Conservation (phyloP, 169 alveolate species). For the Ichthyophthirius multifiliis region DNA sequence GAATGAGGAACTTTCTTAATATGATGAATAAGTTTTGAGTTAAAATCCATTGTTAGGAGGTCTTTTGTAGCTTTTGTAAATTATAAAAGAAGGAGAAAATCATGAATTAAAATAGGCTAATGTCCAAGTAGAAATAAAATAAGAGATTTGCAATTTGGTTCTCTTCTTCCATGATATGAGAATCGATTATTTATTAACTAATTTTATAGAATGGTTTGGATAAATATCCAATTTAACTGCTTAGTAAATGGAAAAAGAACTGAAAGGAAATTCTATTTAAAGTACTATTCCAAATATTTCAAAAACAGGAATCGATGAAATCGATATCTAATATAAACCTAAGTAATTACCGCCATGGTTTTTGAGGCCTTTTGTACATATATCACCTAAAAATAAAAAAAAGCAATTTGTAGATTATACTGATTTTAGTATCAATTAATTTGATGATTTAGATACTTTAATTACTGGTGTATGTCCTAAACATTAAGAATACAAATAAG, state of each 20-base stretch:
- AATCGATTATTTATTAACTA: conserved; percentile 29
- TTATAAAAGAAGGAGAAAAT: not conserved
- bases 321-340: no score
- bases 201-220: conserved; percentile 29
- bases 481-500: not conserved
- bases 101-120: no score
- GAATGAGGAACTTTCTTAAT: not conserved
- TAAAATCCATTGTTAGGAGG: conserved; percentile 20
- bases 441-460: conserved; percentile 34
- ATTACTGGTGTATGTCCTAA: not conserved
- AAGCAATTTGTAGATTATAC: conserved; percentile 18
- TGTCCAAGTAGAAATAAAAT: conserved; percentile 21
- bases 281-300: no score
- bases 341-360: not conserved
- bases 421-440: conserved; percentile 1
- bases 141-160: conserved; percentile 31
- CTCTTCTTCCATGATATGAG: conserved; percentile 30
- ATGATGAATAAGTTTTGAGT: not conserved
- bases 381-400: not conserved
- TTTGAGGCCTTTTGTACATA: not conserved
- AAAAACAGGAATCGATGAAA: no score
- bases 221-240: no score
- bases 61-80: conserved; percentile 4
- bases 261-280: no score
- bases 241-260: no score